Percentiles rank a stretch among this genome's conserved stretches.
Conservation (phyloP, 768 basidiomycete species). For the Suillus variegatus region DNA sequence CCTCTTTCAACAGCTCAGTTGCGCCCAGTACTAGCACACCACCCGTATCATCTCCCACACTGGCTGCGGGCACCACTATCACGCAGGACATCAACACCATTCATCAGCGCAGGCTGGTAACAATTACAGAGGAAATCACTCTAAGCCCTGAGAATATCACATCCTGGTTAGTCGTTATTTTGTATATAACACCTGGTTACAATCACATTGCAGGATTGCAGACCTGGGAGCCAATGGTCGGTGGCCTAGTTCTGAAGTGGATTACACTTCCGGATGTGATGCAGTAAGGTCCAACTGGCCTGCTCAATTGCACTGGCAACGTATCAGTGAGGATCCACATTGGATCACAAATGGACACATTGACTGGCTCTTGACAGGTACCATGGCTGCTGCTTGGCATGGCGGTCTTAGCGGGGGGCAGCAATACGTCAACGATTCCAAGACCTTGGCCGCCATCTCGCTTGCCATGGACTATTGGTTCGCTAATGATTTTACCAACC, state of each 20-base stretch:
- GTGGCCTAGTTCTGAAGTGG: constrained; percentile 57
- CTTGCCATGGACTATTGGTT: constrained; percentile 68
- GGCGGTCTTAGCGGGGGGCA: constrained; percentile 47
- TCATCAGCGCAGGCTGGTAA: constrained; percentile 39
- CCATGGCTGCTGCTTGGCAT: constrained; percentile 59
- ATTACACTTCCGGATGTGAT: constrained; percentile 63
- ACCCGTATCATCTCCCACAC: neutral
- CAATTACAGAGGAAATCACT: constrained; percentile 42
- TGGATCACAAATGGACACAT: neutral
- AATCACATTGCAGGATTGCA: constrained; percentile 40
- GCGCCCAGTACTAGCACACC: neutral
- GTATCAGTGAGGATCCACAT: constrained; percentile 41
- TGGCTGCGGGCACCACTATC: constrained; percentile 17
- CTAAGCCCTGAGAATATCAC: constrained; percentile 27
- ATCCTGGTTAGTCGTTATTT: constrained; percentile 19
- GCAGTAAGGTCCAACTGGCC: constrained; percentile 73
- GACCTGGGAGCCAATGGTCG: constrained; percentile 48
- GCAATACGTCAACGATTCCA: constrained; percentile 42
- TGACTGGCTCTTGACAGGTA: constrained; percentile 34
- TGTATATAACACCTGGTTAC: neutral
- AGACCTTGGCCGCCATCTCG: constrained; percentile 42
- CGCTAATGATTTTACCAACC: constrained; percentile 53
- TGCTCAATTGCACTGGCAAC: constrained; percentile 58
- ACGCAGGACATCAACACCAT: constrained; percentile 36
- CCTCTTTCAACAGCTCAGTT: neutral